phyloP scores from a whole-genome alignment of 1,139 yeast genomes.

The Debaryomyces sp. region DNA sequence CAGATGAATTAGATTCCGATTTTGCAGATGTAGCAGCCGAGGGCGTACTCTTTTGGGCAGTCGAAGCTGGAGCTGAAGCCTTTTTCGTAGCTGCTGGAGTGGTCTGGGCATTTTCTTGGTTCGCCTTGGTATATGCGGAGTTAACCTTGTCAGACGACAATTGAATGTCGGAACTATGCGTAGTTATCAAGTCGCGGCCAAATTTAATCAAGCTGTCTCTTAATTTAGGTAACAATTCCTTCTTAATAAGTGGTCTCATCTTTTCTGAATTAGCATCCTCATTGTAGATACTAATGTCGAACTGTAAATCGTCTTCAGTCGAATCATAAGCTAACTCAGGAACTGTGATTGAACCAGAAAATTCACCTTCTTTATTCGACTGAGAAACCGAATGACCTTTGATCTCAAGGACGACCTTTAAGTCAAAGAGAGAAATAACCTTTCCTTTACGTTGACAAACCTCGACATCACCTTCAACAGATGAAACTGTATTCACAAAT shows the following conservation, averaged over 20 bases:
- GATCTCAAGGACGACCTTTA: slow-evolving; percentile 66
- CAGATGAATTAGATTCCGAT: slow-evolving; percentile 19
- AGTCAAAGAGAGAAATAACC: slow-evolving; percentile 87
- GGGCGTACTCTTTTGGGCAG: slow-evolving; percentile 10
- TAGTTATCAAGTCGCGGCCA: slow-evolving; percentile 73
- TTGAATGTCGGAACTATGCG: slow-evolving; percentile 88
- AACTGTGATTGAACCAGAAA: slow-evolving; percentile 71
- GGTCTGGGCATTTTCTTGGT: slow-evolving; percentile 43
- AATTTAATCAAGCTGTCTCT: slow-evolving; percentile 62
- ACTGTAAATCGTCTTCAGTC: slow-evolving; percentile 81
- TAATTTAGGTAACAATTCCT: slow-evolving; percentile 67
- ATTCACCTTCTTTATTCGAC: slow-evolving; percentile 33
- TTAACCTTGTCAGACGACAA: slow-evolving; percentile 64
- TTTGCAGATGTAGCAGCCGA: slow-evolving; percentile 20
- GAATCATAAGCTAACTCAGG: slow-evolving; percentile 98
- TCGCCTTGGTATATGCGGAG: slow-evolving; percentile 67
- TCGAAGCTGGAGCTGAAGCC: slow-evolving; percentile 14
- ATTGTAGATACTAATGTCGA: slow-evolving; percentile 69
- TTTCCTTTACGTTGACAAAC: slow-evolving; percentile 97
- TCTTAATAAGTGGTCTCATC: slow-evolving; percentile 55
- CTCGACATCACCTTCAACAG: slow-evolving; percentile 93
- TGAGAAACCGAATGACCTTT: slow-evolving; percentile 38
- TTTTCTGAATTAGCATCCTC: slow-evolving; percentile 58
- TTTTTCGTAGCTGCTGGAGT: slow-evolving; percentile 14
- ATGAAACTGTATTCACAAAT: slow-evolving; percentile 56